Base-by-base conservation (phyloP, 768 basidiomycete species). In the Hydnomerulius pinastri region DNA sequence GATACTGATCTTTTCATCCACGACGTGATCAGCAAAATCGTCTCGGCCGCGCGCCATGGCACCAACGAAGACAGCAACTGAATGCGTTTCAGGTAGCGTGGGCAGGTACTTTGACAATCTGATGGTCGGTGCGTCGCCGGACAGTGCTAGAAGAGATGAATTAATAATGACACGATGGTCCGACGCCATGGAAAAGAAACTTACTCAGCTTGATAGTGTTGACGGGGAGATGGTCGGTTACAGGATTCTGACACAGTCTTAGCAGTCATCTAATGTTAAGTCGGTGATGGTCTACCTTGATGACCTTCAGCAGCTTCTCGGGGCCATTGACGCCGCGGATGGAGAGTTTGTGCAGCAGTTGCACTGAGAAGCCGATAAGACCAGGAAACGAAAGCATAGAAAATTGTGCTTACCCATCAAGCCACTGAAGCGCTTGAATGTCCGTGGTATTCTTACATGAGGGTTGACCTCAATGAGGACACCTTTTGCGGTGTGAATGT, bases 401-500 rank as follows among this genome's bases (percentile, higher is more conserved):
- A 36, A 18, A 29, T 12, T 8, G 53, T 63, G 54, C 78, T 55
- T 63, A 96, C 94, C 95, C 97, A 99, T 99, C 57, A 99, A 76
- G 18, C 97, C 97, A 50, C 92, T 93, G 72, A 99, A 99, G 9
- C 97, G 85, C 73, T 99, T 99, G 73, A 99, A 98, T 11, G 97
- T 99, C 55, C 97, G 81, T 10, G 97, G 97, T 62, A 99, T 99
- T 48, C 97, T 83, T 10, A 98, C 94, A 71, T 92, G 89, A 2
- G 97, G 97, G 69, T 99, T 98, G 59, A 98, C 93, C 72, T 99
- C 96, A 65, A 99, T 98, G 39, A 99, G 81, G 11, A 94, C 90
- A 32, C 94, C 94, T 62, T 90, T 92, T 15, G 93, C 90, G 13
- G 97, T 98, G 74, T 98, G 95, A 53, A 99, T 95, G 73, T 96